Percentiles rank a stretch among this genome's conserved stretches.
phyloP scores from a whole-genome alignment of 305 asterid species.

The Fraxinus sp. region DNA sequence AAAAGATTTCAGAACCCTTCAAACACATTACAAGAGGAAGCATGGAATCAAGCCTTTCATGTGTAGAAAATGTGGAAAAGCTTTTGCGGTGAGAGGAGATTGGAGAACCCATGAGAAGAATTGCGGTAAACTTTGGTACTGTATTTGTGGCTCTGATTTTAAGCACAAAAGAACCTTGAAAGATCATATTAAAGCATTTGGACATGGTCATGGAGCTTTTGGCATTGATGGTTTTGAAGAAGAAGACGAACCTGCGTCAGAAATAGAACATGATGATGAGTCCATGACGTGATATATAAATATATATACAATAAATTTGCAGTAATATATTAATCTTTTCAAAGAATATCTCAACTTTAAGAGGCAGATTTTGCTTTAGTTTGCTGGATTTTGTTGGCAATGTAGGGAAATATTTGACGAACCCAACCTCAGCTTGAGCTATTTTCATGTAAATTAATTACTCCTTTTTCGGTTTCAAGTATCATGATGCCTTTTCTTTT shows the following conservation, averaged over 20 bases:
- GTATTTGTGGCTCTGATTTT: slow-evolving; percentile 80
- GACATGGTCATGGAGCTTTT: slow-evolving; percentile 69
- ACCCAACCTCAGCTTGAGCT: background rate
- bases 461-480: background rate
- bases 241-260: slow-evolving; percentile 79
- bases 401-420: background rate
- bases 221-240: slow-evolving; percentile 58
- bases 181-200: slow-evolving; percentile 83
- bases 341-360: background rate
- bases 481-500: background rate
- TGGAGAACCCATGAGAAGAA: slow-evolving; percentile 93
- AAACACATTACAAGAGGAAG: slow-evolving; percentile 84
- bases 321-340: background rate
- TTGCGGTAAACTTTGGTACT: slow-evolving; percentile 88
- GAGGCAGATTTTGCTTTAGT: background rate
- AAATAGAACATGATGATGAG: slow-evolving; percentile 68
- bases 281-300: slow-evolving; percentile 15
- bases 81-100: slow-evolving; percentile 88
- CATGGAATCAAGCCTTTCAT: slow-evolving; percentile 86
- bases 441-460: slow-evolving; percentile 5
- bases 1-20: slow-evolving; percentile 86
- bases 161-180: slow-evolving; percentile 87
- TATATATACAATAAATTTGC: background rate
- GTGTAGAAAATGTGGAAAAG: slow-evolving; percentile 85
- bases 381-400: background rate